phyloP scores from a whole-genome alignment of 805 yeast species.

The Metschnikowia baotianmanensis region DNA sequence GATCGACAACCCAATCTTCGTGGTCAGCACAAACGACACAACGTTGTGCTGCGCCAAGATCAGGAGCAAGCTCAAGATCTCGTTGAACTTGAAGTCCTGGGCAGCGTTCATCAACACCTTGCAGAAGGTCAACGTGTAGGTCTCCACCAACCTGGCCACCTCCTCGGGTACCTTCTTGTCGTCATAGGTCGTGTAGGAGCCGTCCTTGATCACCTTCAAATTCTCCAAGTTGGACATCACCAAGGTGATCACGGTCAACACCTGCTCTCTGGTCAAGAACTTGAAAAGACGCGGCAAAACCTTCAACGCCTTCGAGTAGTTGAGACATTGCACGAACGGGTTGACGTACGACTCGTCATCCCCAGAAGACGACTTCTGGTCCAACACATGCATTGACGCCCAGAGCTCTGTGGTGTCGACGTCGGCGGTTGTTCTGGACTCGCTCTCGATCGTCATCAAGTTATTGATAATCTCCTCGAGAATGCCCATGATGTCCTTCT shows the following conservation, averaged over 20 bases:
- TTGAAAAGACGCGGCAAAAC: slow-evolving; percentile 85
- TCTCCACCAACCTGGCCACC: slow-evolving; percentile 60
- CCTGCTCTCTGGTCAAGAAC: slow-evolving; percentile 72
- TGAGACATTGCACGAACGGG: slow-evolving; percentile 80
- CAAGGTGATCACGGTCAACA: slow-evolving; percentile 71
- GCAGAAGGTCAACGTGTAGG: slow-evolving; percentile 76
- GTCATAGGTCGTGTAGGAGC: slow-evolving; percentile 69
- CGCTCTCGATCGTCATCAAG: slow-evolving; percentile 76
- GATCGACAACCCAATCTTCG: slow-evolving; percentile 80
- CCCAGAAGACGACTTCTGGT: slow-evolving; percentile 54
- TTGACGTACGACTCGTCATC: slow-evolving; percentile 49
- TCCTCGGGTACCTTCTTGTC: slow-evolving; percentile 51
- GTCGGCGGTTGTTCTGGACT: slow-evolving; percentile 33
- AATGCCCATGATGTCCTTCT: slow-evolving; percentile 52
- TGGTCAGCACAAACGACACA: slow-evolving; percentile 62
- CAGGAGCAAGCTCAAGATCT: slow-evolving; percentile 73
- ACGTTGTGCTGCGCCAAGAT: slow-evolving; percentile 69
- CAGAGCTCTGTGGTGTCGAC: slow-evolving; percentile 53
- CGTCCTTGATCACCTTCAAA: slow-evolving; percentile 71
- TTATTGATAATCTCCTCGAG: slow-evolving; percentile 79
- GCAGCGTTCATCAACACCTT: slow-evolving; percentile 82
- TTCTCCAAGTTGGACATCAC: slow-evolving; percentile 78
- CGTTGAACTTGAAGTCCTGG: slow-evolving; percentile 76
- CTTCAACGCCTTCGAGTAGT: slow-evolving; percentile 85
- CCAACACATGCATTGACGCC: slow-evolving; percentile 75